Evolutionary conservation across 176 grass and related monocot genomes (phyloP).

Genomic region (Pharus latifolius): DNA sequence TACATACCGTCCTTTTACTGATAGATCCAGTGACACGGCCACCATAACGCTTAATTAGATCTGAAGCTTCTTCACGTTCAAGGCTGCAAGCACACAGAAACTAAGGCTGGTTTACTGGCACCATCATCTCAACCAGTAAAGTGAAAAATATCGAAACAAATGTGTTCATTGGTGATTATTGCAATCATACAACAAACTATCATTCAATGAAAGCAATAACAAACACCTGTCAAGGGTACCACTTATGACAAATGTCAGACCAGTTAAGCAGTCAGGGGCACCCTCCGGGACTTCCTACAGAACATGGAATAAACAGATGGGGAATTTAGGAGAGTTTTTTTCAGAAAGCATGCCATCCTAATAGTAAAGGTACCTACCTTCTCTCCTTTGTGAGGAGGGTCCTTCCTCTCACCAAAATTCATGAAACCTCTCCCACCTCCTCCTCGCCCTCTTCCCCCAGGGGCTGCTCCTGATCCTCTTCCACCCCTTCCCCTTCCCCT

Average conservation of each 20-base stretch:
- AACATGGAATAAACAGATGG: slow-evolving; percentile 7
- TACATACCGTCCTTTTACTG: slow-evolving; percentile 90
- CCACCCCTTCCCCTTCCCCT: slow-evolving; percentile 49
- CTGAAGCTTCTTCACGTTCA: slow-evolving; percentile 92
- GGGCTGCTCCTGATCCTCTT: slow-evolving; percentile 42
- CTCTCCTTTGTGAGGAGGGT: slow-evolving; percentile 97
- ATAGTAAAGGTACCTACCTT: slow-evolving; percentile 48
- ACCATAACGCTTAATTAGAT: slow-evolving; percentile 92
- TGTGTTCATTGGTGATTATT: background rate
- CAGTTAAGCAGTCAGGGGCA: slow-evolving; percentile 75
- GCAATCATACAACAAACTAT: slow-evolving; percentile 4
- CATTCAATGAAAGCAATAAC: background rate
- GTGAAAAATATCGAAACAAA: background rate
- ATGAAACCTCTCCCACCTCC: slow-evolving; percentile 90
- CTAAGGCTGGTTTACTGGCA: background rate
- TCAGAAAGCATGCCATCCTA: background rate
- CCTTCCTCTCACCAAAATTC: slow-evolving; percentile 98
- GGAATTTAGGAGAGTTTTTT: background rate
- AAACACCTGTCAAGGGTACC: slow-evolving; percentile 93
- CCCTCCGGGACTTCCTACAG: slow-evolving; percentile 93
- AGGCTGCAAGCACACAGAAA: slow-evolving; percentile 46
- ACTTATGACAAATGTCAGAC: slow-evolving; percentile 93
- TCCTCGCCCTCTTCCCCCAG: slow-evolving; percentile 75
- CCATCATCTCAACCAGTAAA: background rate
- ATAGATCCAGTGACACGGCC: slow-evolving; percentile 83